Evolutionary conservation across 768 basidiomycete species (phyloP).

Genomic region (Mrakia hoshinonis): DNA sequence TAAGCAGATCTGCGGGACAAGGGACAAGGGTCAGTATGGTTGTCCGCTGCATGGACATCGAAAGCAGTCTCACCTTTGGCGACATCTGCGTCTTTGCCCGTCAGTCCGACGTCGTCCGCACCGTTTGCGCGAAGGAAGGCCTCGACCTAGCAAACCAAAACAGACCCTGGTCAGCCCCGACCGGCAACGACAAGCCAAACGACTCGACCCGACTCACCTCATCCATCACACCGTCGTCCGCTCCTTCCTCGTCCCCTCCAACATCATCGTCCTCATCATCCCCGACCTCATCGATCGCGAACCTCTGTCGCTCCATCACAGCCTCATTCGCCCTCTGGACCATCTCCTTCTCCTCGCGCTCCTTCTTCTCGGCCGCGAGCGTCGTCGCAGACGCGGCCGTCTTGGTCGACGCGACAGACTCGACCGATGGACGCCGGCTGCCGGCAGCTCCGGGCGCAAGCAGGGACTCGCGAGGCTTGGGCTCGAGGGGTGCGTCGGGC

Average conservation of each 20-base stretch:
- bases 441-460: conserved; percentile 49
- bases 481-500: conserved; percentile 61
- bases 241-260: conserved; percentile 44
- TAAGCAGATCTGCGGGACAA: background rate
- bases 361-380: conserved; percentile 33
- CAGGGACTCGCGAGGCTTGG: conserved; percentile 76
- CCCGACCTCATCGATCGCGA: conserved; percentile 91
- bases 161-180: background rate
- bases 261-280: conserved; percentile 59
- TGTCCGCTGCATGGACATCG: too few relatives aligned
- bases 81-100: conserved; percentile 40
- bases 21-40: background rate
- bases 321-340: conserved; percentile 69
- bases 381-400: conserved; percentile 33
- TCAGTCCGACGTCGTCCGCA: conserved; percentile 40
- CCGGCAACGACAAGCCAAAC: background rate
- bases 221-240: conserved; percentile 71
- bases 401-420: conserved; percentile 42
- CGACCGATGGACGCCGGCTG: conserved; percentile 11
- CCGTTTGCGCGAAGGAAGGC: conserved; percentile 89
- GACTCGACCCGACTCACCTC: conserved; percentile 51
- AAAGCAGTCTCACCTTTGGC: conserved; percentile 34
- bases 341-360: conserved; percentile 47
- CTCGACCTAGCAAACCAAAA: conserved; percentile 53
- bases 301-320: conserved; percentile 82